Base-by-base conservation (phyloP, 2,329 filamentous ascomycete species). In the Neonectria neomacrospora region DNA sequence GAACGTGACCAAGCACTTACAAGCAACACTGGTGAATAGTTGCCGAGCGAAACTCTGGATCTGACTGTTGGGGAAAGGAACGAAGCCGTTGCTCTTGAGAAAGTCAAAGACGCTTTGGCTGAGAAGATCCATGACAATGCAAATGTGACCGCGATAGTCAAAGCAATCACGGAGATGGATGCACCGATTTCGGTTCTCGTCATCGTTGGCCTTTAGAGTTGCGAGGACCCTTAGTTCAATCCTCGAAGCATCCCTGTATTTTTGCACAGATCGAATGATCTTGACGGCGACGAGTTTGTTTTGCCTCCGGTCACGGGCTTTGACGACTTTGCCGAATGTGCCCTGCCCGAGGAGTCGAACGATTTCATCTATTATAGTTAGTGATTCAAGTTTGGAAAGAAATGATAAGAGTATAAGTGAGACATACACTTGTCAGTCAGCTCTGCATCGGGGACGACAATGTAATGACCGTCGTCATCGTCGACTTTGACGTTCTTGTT, bases 91-190 rank as follows among this genome's bases (percentile, higher is more conserved):
- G 74, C 91, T 90, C 82, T 99, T 99, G 51, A 99, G 85, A 72
- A 99, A 99, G 80, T 99, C 96, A 77, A 99, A 99, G 55, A 99
- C 95, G 73, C 95, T 98, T 75, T 97, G 95, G 51, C 95, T 95
- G 32, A 98, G 87, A 3, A 90, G 80, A 68, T 90, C 88, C 87
- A 89, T 90, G 58, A 90, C 88, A 63, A 90, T 90, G 84, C 96
- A 99, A 71, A 99, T 98, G 76, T 99, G 96, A 61, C 96, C 96
- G 51, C 94, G 88, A 81, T 93, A 99, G 79, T 99, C 96, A 80
- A 99, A 99, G 78, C 94, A 97, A 74, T 99, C 96, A 42, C 94
- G 89, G 42, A 99, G 84, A 77, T 99, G 96, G 69, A 99, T 99
- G 80, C 96, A 99, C 69, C 95, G 91, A 78, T 99, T 98, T 63